A percentile compares a stretch with the other conserved stretches of the same genome.
Evolutionary conservation across 2,329 filamentous ascomycete genomes (phyloP).

Genomic region (Verticillium dahliae): DNA sequence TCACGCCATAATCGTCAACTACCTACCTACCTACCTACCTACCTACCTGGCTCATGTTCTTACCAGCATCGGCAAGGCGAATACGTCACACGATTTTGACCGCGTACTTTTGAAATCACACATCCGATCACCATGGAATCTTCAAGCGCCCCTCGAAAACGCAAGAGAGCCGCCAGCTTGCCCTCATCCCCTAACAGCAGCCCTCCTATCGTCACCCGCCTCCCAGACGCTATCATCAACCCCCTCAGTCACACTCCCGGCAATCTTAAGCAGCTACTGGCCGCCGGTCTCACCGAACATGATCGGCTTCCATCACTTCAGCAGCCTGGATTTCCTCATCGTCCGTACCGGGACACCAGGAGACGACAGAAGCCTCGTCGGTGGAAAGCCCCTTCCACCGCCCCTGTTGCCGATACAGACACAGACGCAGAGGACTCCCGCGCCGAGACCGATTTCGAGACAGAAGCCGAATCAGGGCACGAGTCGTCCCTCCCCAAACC

Average conservation of each 20-base stretch:
- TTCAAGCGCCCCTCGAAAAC: background rate
- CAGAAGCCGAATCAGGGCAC: slow-evolving; percentile 3
- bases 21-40: no score
- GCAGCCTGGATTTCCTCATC: slow-evolving; percentile 45
- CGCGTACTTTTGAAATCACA: no score
- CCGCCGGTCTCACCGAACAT: slow-evolving; percentile 44
- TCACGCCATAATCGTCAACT: no score
- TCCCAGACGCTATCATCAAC: slow-evolving; percentile 37
- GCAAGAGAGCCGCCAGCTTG: background rate
- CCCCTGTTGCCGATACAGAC: background rate
- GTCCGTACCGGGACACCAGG: slow-evolving; percentile 13
- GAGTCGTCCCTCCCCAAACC: slow-evolving; percentile 12
- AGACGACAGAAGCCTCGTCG: background rate
- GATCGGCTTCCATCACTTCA: slow-evolving; percentile 32
- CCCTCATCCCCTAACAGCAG: background rate
- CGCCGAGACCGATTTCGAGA: background rate
- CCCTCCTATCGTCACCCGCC: slow-evolving; percentile 3
- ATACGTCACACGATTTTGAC: no score
- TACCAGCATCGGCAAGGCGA: no score
- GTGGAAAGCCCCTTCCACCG: background rate
- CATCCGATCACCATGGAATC: background rate
- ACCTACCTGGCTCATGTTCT: no score
- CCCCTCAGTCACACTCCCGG: slow-evolving; percentile 47
- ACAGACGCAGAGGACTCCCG: slow-evolving; percentile 1
- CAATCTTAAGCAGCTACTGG: slow-evolving; percentile 44